Base-by-base conservation (phyloP, 176 grass and related monocot species). In the Calamus simplicifolius region DNA sequence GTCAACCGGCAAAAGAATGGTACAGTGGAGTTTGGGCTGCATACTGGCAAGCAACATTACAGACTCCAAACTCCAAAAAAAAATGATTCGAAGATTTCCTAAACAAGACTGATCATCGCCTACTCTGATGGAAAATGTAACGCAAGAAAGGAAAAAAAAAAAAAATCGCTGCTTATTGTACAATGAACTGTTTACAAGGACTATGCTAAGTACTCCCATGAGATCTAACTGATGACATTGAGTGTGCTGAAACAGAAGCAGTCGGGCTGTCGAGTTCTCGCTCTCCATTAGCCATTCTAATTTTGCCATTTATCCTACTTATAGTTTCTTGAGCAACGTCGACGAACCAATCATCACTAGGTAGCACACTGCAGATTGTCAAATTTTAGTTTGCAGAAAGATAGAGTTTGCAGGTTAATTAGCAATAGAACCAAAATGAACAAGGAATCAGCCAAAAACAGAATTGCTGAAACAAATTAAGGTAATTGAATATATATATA, bases 211-310 rank as follows among this genome's bases (percentile, higher is more conserved):
- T 77, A 65, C 81, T 87, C 26, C 82, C 77, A 38, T 84, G 74
- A 29, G 81, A 87, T 82, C 69, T 84, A 69, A 89, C 75, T 4
- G 90, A 95, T 4, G 90, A 89, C 29, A 96, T 85, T 3, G 91
- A 96, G 12, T 87, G 80, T 3, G 91, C 91, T 48, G 91, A 96
- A 49, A 96, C 75, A 17, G 86, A 96, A 52, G 91, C 86, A 28
- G 86, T 96, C 5, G 86, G 91, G 61, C 91, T 96, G 78, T 74
- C 77, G 16, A 71, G 54, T 38, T 96, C 86, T 61, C 91, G 70
- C 27, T 96, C 91, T 30, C 86, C 91, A 31, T 90, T 87, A n/a
- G 73, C 79, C 58, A 52, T 61, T 79, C 73, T 74, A 59, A 61
- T 82, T 79, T 3, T 84, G 59, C 86, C 90, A 66, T 73, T 90